Conservation (phyloP, 2,329 filamentous ascomycete species). For the Colletotrichum australisinense region DNA sequence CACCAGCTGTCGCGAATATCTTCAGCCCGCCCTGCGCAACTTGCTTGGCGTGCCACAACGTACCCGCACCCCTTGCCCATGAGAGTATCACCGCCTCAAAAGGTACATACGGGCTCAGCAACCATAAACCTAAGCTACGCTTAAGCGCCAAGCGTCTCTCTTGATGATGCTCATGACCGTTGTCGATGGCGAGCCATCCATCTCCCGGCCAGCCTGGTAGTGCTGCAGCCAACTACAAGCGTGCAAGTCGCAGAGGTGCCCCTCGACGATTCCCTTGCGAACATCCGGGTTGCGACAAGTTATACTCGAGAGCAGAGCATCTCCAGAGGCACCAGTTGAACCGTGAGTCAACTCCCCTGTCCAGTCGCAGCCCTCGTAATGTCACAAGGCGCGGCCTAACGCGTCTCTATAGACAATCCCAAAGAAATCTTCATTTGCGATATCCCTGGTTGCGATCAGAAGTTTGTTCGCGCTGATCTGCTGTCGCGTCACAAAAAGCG, state of each 20-base stretch:
- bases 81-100: neutral
- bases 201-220: constrained; percentile 22
- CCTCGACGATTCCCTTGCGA: constrained; percentile 70
- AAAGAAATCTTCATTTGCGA: constrained; percentile 85
- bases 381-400: constrained; percentile 7
- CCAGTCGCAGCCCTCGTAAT: neutral
- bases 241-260: constrained; percentile 63
- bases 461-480: constrained; percentile 83
- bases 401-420: constrained; percentile 70
- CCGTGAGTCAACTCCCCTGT: constrained; percentile 53
- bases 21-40: neutral
- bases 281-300: constrained; percentile 79
- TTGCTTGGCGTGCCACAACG: neutral
- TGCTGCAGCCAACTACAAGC: constrained; percentile 53
- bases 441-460: constrained; percentile 78
- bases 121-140: neutral
- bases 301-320: constrained; percentile 84
- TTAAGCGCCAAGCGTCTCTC: neutral
- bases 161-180: constrained; percentile 18
- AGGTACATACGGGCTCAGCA: neutral
- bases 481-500: constrained; percentile 76
- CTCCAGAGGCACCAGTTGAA: constrained; percentile 86
- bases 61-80: neutral
- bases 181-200: constrained; percentile 23
- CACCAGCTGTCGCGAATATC: neutral